Conservation (phyloP, 306 rosid species). For the Rosa rugosa region DNA sequence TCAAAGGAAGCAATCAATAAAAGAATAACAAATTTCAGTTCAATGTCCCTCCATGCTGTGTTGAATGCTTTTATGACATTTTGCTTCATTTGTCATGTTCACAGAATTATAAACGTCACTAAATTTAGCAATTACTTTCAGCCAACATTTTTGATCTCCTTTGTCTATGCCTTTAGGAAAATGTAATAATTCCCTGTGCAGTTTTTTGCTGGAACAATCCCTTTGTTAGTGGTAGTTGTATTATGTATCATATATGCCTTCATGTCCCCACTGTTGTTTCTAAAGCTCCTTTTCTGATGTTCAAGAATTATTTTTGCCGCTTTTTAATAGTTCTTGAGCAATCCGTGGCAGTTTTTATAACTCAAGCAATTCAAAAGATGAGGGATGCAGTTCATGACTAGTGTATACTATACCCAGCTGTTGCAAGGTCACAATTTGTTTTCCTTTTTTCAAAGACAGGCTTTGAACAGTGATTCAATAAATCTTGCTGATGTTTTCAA, state of each 20-base stretch:
- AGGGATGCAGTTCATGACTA: neutral
- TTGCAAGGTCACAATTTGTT: neutral
- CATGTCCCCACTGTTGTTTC: neutral
- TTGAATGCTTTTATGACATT: slow-evolving; percentile 15
- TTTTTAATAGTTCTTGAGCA: neutral
- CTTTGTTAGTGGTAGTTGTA: neutral
- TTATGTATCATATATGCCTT: no score
- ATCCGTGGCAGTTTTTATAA: neutral
- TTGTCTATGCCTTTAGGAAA: neutral
- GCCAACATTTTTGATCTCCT: neutral
- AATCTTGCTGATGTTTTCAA: neutral
- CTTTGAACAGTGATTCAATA: neutral
- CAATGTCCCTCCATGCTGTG: slow-evolving; percentile 13
- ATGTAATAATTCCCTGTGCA: neutral
- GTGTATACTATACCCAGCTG: neutral
- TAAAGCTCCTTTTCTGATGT: neutral
- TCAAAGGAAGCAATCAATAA: slow-evolving; percentile 34
- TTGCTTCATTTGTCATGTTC: slow-evolving; percentile 7
- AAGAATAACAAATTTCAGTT: slow-evolving; percentile 38
- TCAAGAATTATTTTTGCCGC: neutral
- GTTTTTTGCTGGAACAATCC: neutral
- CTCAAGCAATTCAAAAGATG: neutral
- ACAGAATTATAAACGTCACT: neutral
- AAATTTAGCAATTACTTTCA: neutral
- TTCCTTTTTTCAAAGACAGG: neutral